These are phyloP conservation scores for Dendrocalamus latiflorus DNA, from an alignment of 202 grass and related monocot genomes.

Conservation along the genomic window DNA sequence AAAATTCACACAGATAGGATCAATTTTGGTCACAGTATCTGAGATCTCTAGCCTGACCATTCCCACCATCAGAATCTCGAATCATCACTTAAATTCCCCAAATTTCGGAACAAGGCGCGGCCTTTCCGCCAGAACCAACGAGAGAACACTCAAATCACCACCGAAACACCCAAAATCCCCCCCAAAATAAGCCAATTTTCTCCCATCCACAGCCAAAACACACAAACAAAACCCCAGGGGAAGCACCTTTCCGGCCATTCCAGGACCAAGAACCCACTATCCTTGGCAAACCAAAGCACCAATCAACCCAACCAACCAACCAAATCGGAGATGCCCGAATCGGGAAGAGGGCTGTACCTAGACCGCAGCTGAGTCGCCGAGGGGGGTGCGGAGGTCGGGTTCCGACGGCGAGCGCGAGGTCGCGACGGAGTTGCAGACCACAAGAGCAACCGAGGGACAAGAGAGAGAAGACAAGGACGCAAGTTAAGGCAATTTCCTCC, in stretches of 20 bases:
- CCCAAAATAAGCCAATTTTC: not conserved
- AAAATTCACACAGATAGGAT: not conserved
- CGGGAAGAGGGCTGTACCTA: slow-evolving; percentile 15
- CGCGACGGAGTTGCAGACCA: slow-evolving; percentile 3
- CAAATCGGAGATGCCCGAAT: not conserved
- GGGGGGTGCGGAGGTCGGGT: not conserved
- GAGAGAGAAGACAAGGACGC: not conserved
- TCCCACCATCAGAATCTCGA: not conserved
- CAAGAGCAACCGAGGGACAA: not conserved
- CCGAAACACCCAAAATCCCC: not conserved
- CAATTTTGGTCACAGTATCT: not conserved
- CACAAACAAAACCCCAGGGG: not conserved
- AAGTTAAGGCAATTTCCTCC: slow-evolving; percentile 21
- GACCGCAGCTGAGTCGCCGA: not conserved
- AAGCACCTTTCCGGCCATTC: not conserved
- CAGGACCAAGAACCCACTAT: not conserved
- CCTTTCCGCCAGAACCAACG: not conserved
- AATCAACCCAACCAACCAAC: not conserved
- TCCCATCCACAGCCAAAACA: not conserved
- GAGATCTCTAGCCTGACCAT: slow-evolving; percentile 15
- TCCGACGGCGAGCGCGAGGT: slow-evolving; percentile 16
- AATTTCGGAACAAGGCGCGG: not conserved
- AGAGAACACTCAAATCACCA: not conserved
- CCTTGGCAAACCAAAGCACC: not conserved
- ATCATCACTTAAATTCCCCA: not conserved